Base-by-base conservation (phyloP, 2,329 filamentous ascomycete genomes). In the Claviceps purpurea region DNA sequence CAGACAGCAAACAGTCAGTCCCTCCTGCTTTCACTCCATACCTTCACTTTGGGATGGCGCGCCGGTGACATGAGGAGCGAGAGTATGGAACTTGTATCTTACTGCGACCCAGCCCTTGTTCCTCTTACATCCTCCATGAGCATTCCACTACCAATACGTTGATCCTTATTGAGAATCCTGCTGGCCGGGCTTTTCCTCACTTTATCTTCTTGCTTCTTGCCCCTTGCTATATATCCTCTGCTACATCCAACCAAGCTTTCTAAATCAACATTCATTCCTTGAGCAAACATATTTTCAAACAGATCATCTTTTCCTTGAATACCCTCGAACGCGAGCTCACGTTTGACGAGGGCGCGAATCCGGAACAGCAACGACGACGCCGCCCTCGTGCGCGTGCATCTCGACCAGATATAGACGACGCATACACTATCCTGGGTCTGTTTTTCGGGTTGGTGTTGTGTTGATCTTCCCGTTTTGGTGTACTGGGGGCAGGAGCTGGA, bases 81-180 rank as follows among this genome's bases (percentile, higher is more conserved):
- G 13, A 10, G 43, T 26, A 30, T 26, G n/a, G 16, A 45, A 24
- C 11, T 18, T 20, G 13, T 22, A 34, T 43, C 20, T 22, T 30
- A 41, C 34, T 16, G 6, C 6, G 14, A 30, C 40, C 18, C n/a
- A n/a, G 40, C n/a, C 18, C n/a, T 16, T 16, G 20, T 22, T 22
- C 16, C 24, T 37, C 34, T n/a, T n/a, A n/a, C 44, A 30, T 37
- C 44, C 24, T 47, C 2, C 26, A 34, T 20, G 26, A 18, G n/a
- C 26, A 47, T 47, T 10, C 18, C 6, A 18, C 5, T 20, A 13
- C 30, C 30, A 34, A 34, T 14, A 20, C 30, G 34, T 37, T 40
- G 11, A 53, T 51, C 49, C 49, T 47, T 50, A 22, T 18, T 50
- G 42, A 26, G 47, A 42, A 38, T 44, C 55, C 55, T 56, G 55